Evolutionary conservation across 352 stramenopile genomes (phyloP).

Genomic region (Phytophthora sojae): DNA sequence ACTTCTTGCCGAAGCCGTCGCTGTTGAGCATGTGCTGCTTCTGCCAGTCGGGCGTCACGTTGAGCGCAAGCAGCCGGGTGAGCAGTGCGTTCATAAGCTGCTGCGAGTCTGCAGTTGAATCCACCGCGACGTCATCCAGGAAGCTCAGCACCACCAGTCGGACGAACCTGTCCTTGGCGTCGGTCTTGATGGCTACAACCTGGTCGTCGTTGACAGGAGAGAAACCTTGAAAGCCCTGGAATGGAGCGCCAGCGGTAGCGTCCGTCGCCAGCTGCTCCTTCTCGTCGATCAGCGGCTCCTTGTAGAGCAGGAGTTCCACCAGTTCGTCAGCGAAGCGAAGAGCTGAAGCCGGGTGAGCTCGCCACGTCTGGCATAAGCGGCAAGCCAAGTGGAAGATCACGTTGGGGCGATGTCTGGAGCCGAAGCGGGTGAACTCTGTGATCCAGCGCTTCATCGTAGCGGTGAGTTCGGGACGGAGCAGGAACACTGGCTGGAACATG

Average conservation of each 20-base stretch:
- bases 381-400: constrained; percentile 83
- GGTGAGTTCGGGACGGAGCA: constrained; percentile 39
- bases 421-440: constrained; percentile 58
- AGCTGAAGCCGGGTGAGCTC: constrained; percentile 53
- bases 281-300: constrained; percentile 77
- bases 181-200: constrained; percentile 31
- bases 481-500: constrained; percentile 76
- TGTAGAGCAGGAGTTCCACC: constrained; percentile 75
- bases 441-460: constrained; percentile 70
- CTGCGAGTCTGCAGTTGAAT: constrained; percentile 26
- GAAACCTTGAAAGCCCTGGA: constrained; percentile 38
- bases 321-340: constrained; percentile 72
- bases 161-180: constrained; percentile 72
- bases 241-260: constrained; percentile 8
- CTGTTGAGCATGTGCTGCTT: constrained; percentile 90
- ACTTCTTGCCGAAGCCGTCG: constrained; percentile 77
- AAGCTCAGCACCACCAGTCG: constrained; percentile 75
- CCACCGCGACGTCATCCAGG: constrained; percentile 60
- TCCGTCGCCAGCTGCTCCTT: constrained; percentile 55
- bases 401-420: constrained; percentile 68
- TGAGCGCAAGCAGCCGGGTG: constrained; percentile 53
- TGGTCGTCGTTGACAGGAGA: constrained; percentile 13
- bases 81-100: constrained; percentile 51
- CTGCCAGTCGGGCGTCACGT: constrained; percentile 66
- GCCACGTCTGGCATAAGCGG: constrained; percentile 73